These are phyloP conservation scores for Alternaria sp. DNA, from an alignment of 2,329 filamentous ascomycete genomes.

Conservation along the genomic window DNA sequence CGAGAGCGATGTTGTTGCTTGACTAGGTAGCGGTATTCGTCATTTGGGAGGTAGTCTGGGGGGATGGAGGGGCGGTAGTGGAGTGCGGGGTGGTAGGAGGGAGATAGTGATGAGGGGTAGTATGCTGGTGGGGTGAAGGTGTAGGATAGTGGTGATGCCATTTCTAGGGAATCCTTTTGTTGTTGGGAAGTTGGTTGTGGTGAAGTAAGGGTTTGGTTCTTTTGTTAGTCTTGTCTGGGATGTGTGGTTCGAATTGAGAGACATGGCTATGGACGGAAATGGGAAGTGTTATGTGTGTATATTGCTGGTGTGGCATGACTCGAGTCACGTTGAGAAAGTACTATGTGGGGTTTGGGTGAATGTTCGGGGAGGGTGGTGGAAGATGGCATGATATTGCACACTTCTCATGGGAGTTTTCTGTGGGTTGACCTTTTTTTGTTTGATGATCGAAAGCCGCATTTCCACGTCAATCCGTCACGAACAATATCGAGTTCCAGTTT, in stretches of 20 bases:
- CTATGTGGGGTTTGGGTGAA: not conserved
- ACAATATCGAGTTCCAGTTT: not conserved
- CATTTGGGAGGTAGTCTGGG: conserved; percentile 8
- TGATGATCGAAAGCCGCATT: not conserved
- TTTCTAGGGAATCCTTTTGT: not conserved
- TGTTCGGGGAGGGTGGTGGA: not conserved
- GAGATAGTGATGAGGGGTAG: not conserved
- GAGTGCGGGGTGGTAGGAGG: not conserved
- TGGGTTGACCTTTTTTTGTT: not conserved
- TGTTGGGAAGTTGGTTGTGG: not conserved
- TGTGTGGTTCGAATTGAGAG: not conserved
- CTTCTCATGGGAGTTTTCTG: not conserved
- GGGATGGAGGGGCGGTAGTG: not conserved
- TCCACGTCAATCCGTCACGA: not conserved
- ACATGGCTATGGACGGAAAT: not conserved
- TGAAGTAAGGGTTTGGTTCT: not conserved
- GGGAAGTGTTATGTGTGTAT: not conserved
- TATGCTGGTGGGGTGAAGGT: not conserved
- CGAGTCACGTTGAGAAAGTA: not conserved
- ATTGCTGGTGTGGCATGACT: not conserved
- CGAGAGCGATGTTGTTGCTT: conserved; percentile 3
- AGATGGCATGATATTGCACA: not conserved
- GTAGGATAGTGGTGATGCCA: not conserved
- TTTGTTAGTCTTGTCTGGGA: not conserved
- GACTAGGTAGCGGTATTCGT: conserved; percentile 10